Evolutionary conservation across 768 basidiomycete genomes (phyloP).

Genomic region (Rhizopogon vinicolor): DNA sequence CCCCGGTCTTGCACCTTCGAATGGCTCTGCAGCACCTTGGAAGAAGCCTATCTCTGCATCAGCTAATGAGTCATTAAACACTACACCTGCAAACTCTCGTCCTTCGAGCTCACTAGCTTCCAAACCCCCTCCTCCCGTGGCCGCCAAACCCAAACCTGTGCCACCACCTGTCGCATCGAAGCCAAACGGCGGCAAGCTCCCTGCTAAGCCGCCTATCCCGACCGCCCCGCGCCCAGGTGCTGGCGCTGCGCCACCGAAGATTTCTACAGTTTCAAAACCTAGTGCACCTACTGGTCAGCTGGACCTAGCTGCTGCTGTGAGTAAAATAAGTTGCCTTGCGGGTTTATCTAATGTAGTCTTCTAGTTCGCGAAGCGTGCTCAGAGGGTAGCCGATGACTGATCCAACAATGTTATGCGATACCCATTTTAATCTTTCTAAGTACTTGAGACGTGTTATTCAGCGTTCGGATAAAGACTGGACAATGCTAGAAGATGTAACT

Average conservation of each 20-base stretch:
- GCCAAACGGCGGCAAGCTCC: conserved; percentile 44
- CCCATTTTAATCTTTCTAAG: not conserved
- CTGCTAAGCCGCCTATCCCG: conserved; percentile 61
- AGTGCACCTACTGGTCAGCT: conserved; percentile 55
- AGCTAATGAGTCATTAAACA: conserved; percentile 28
- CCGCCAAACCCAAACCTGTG: conserved; percentile 58
- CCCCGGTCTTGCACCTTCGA: conserved; percentile 64
- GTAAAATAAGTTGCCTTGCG: conserved; percentile 16
- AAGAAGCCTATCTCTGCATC: conserved; percentile 46
- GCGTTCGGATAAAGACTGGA: conserved; percentile 10
- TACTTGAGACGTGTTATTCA: not conserved
- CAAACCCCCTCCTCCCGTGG: conserved; percentile 57
- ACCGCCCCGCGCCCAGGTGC: conserved; percentile 46
- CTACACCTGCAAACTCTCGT: conserved; percentile 43
- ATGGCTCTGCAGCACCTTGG: conserved; percentile 72
- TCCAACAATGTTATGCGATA: conserved; percentile 6
- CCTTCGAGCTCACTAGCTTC: conserved; percentile 45
- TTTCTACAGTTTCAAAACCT: conserved; percentile 33
- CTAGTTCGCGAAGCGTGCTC: conserved; percentile 78
- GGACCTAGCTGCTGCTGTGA: conserved; percentile 81
- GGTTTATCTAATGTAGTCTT: conserved; percentile 1
- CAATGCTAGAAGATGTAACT: conserved; percentile 5
- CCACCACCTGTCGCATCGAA: conserved; percentile 57
- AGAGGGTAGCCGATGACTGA: conserved; percentile 50
- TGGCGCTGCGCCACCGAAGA: conserved; percentile 35